These are phyloP conservation scores for Stenocarpella maydis DNA, from an alignment of 2,329 filamentous ascomycete species.

Conservation along the genomic window DNA sequence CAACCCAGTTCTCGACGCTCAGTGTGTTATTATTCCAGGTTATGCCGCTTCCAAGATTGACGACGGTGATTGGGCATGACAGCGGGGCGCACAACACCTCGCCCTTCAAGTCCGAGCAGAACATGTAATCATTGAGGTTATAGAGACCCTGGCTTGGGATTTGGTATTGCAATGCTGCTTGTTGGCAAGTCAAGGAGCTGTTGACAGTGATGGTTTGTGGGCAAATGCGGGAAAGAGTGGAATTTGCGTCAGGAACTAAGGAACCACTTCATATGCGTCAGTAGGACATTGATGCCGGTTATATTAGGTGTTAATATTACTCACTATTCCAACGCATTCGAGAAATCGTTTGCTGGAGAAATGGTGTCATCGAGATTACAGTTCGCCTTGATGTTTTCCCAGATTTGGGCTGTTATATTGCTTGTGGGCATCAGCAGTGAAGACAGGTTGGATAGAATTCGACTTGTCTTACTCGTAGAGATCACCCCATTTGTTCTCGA, in stretches of 20 bases:
- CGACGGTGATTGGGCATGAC: background rate
- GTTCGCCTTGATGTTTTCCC: background rate
- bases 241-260: background rate
- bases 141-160: background rate
- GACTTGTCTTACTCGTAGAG: background rate
- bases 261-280: background rate
- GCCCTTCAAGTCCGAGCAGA: background rate
- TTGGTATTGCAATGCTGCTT: background rate
- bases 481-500: background rate
- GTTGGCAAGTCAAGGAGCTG: background rate
- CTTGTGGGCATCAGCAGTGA: background rate
- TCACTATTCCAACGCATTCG: background rate
- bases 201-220: background rate
- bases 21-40: background rate
- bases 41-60: background rate
- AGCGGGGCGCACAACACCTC: background rate
- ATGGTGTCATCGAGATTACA: background rate
- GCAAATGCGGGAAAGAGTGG: background rate
- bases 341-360: background rate
- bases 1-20: background rate
- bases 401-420: background rate
- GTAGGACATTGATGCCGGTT: background rate
- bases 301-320: background rate
- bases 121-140: background rate
- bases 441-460: background rate